Percentiles rank a stretch among this genome's conserved stretches.
Conservation (phyloP, 75 land plant genomes). For the Cunninghamia lanceolata region DNA sequence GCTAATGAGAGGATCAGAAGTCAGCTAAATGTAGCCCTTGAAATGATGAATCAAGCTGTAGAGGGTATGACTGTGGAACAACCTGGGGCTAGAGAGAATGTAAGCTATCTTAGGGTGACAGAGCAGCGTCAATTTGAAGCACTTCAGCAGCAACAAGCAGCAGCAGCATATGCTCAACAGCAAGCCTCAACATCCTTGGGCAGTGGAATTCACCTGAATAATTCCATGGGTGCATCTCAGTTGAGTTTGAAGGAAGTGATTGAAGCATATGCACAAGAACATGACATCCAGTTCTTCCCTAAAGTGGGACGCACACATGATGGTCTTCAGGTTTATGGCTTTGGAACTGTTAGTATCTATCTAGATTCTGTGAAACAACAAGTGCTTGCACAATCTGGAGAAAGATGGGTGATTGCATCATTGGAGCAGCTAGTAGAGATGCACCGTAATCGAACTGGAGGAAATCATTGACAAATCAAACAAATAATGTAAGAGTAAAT, state of each 20-base stretch:
- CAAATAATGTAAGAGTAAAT: not conserved
- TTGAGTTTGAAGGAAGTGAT: slow-evolving; percentile 86
- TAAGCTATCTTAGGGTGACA: slow-evolving; percentile 70
- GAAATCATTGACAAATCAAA: slow-evolving; percentile 4
- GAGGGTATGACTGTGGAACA: slow-evolving; percentile 68
- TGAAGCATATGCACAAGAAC: slow-evolving; percentile 65
- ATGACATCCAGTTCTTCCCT: slow-evolving; percentile 77
- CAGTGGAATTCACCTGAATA: slow-evolving; percentile 23
- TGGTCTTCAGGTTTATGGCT: slow-evolving; percentile 87
- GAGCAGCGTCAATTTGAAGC: slow-evolving; percentile 85
- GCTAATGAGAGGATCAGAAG: slow-evolving; percentile 76
- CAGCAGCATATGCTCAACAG: slow-evolving; percentile 37
- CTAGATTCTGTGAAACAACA: slow-evolving; percentile 77
- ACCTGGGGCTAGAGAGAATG: slow-evolving; percentile 80
- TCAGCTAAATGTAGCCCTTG: slow-evolving; percentile 72
- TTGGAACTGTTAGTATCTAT: slow-evolving; percentile 74
- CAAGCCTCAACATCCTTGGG: slow-evolving; percentile 24
- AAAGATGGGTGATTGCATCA: slow-evolving; percentile 65
- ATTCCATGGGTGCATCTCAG: slow-evolving; percentile 24
- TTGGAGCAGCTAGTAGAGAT: slow-evolving; percentile 75
- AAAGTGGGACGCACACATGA: slow-evolving; percentile 76
- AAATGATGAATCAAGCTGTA: slow-evolving; percentile 91
- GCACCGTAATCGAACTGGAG: slow-evolving; percentile 49
- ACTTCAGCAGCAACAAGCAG: slow-evolving; percentile 52
- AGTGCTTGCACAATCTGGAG: slow-evolving; percentile 73